These are phyloP conservation scores for Russula sp. DNA, from an alignment of 768 basidiomycete genomes.

Conservation along the genomic window DNA sequence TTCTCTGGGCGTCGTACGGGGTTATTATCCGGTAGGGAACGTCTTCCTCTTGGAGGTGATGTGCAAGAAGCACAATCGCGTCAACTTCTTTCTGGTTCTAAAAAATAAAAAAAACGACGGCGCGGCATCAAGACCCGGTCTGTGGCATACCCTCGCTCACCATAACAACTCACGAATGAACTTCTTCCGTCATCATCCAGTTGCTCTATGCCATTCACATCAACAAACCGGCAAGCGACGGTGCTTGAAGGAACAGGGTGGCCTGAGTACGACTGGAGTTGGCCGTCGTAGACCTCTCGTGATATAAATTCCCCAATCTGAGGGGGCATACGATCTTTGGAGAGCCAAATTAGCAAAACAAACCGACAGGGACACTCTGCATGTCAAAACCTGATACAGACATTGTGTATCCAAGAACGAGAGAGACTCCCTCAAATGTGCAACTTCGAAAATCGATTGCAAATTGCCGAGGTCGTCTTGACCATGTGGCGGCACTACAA, in stretches of 20 bases:
- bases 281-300: slow-evolving; percentile 49
- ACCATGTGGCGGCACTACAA: slow-evolving; percentile 71
- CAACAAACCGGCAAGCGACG: slow-evolving; percentile 57
- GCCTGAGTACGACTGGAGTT: slow-evolving; percentile 45
- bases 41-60: slow-evolving; percentile 42
- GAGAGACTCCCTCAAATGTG: slow-evolving; percentile 43
- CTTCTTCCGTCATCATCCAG: slow-evolving; percentile 1
- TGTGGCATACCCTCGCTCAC: background rate
- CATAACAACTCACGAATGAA: background rate
- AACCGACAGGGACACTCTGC: too few relatives aligned
- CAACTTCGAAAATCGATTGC: slow-evolving; percentile 72
- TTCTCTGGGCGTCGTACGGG: slow-evolving; percentile 73
- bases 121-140: background rate
- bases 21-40: slow-evolving; percentile 63
- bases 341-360: slow-evolving; percentile 8
- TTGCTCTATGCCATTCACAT: slow-evolving; percentile 41
- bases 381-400: slow-evolving; percentile 30
- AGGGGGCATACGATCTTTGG: slow-evolving; percentile 77
- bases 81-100: slow-evolving; percentile 58
- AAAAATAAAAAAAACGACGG: background rate
- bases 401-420: slow-evolving; percentile 71
- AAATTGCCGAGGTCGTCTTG: slow-evolving; percentile 51
- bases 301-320: slow-evolving; percentile 73
- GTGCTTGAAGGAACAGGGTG: slow-evolving; percentile 42
- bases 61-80: slow-evolving; percentile 49